A percentile compares a stretch with the other conserved stretches of the same genome.
phyloP scores from a whole-genome alignment of 2,329 filamentous ascomycete genomes.

The Curvularia spicifera region DNA sequence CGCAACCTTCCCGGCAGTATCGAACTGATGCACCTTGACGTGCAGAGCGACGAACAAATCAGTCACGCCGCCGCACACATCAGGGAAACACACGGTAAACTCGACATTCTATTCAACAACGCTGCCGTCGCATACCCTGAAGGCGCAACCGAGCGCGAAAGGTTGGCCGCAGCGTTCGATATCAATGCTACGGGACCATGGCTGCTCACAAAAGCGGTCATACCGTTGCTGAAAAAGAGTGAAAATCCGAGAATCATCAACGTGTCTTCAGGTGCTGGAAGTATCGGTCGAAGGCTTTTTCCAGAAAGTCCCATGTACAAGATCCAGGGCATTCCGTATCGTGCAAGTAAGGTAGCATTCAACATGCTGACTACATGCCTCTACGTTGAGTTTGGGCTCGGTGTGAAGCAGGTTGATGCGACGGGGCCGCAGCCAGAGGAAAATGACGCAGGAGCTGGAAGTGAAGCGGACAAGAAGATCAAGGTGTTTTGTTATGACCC shows the following conservation, averaged over 20 bases:
- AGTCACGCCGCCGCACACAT: conserved; percentile 42
- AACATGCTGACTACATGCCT: conserved; percentile 50
- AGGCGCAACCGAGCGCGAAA: conserved; percentile 30
- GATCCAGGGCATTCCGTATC: conserved; percentile 39
- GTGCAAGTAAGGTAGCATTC: conserved; percentile 49
- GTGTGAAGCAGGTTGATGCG: conserved; percentile 17
- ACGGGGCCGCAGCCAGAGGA: neutral
- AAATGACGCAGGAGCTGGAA: neutral
- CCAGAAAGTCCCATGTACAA: conserved; percentile 37
- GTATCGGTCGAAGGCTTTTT: conserved; percentile 40
- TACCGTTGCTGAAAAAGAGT: conserved; percentile 27
- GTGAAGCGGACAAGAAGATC: conserved; percentile 25
- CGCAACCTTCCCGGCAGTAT: conserved; percentile 39
- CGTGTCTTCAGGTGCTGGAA: conserved; percentile 45
- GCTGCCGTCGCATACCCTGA: conserved; percentile 38
- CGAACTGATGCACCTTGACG: conserved; percentile 52
- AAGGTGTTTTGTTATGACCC: conserved; percentile 51
- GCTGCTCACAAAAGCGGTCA: conserved; percentile 31
- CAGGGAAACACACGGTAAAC: conserved; percentile 39
- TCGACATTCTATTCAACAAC: conserved; percentile 52
- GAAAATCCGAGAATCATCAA: conserved; percentile 44
- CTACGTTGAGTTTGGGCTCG: conserved; percentile 37
- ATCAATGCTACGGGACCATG: conserved; percentile 40
- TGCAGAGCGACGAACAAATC: conserved; percentile 54
- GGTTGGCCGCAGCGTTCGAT: conserved; percentile 37